phyloP scores from a whole-genome alignment of 768 basidiomycete species.

The Fibroporia radiculosa region DNA sequence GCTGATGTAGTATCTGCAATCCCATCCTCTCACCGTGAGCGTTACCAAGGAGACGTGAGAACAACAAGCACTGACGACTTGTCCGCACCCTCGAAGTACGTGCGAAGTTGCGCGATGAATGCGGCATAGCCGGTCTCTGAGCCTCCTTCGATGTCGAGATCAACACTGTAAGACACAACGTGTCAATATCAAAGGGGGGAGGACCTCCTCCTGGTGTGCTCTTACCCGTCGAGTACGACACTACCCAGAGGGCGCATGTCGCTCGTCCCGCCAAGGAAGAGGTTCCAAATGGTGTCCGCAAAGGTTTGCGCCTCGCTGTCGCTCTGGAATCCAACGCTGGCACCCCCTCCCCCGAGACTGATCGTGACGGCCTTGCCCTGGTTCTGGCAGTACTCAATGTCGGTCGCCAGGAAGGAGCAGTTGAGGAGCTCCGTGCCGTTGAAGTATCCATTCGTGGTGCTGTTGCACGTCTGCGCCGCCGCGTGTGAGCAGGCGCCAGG shows the following conservation, averaged over 20 bases:
- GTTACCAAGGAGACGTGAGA: not conserved
- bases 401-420: slow-evolving; percentile 31
- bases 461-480: slow-evolving; percentile 31
- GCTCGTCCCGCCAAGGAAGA: slow-evolving; percentile 40
- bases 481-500: not conserved
- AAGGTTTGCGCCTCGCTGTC: slow-evolving; percentile 31
- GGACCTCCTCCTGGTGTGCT: not conserved
- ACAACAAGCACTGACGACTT: slow-evolving; percentile 24
- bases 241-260: slow-evolving; percentile 35
- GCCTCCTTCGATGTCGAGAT: slow-evolving; percentile 33
- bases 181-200: not conserved
- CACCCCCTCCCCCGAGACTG: slow-evolving; percentile 36
- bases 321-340: slow-evolving; percentile 30
- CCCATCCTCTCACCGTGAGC: not conserved
- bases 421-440: slow-evolving; percentile 33
- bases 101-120: slow-evolving; percentile 29
- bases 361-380: slow-evolving; percentile 41
- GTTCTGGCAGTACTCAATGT: slow-evolving; percentile 37
- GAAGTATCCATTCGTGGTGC: slow-evolving; percentile 32
- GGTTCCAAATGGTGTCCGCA: slow-evolving; percentile 33
- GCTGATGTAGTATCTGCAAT: slow-evolving; percentile 25
- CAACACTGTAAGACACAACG: slow-evolving; percentile 19
- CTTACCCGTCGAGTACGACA: slow-evolving; percentile 40
- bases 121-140: slow-evolving; percentile 25
- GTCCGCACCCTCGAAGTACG: slow-evolving; percentile 24